Conservation (phyloP, 2,329 filamentous ascomycete genomes). For the Colletotrichum coccodes region DNA sequence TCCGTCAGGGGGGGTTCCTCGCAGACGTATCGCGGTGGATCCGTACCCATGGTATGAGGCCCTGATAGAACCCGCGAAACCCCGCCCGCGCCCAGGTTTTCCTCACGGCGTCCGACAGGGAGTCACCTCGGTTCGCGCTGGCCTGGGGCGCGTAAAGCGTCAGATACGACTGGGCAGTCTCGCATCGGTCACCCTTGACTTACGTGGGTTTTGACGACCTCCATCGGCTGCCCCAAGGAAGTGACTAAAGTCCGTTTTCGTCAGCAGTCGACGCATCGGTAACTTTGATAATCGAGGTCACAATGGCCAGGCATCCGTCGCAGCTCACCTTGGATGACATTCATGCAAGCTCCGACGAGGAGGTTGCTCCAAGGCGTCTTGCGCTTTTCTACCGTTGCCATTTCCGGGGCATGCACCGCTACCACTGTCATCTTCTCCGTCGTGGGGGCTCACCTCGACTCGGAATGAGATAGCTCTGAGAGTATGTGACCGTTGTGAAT, state of each 20-base stretch:
- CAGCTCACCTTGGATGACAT: slow-evolving; percentile 4
- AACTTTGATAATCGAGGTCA: neutral
- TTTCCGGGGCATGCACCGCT: neutral
- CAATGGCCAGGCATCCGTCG: neutral
- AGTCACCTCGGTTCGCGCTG: slow-evolving; percentile 14
- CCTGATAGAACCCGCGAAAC: slow-evolving; percentile 29
- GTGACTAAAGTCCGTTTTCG: slow-evolving; percentile 6
- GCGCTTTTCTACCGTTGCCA: neutral
- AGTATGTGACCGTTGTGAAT: too few relatives aligned
- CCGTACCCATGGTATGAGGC: slow-evolving; percentile 33
- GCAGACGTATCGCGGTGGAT: neutral
- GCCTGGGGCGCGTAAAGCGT: neutral
- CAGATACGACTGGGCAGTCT: neutral
- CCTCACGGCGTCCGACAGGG: slow-evolving; percentile 14
- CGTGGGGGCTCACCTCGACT: too few relatives aligned
- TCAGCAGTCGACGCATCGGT: neutral
- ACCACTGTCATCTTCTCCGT: too few relatives aligned
- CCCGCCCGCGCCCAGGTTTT: slow-evolving; percentile 29
- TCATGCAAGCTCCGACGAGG: slow-evolving; percentile 3
- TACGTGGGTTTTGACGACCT: slow-evolving; percentile 33
- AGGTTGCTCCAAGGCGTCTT: slow-evolving; percentile 19
- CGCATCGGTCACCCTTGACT: neutral
- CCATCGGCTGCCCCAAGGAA: slow-evolving; percentile 32
- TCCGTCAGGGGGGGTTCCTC: neutral
- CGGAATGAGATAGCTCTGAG: too few relatives aligned